Evolutionary conservation across 305 asterid species (phyloP), one percentile per base, ranked within the genome.

Genomic region (Caryopteris hybrid): DNA sequence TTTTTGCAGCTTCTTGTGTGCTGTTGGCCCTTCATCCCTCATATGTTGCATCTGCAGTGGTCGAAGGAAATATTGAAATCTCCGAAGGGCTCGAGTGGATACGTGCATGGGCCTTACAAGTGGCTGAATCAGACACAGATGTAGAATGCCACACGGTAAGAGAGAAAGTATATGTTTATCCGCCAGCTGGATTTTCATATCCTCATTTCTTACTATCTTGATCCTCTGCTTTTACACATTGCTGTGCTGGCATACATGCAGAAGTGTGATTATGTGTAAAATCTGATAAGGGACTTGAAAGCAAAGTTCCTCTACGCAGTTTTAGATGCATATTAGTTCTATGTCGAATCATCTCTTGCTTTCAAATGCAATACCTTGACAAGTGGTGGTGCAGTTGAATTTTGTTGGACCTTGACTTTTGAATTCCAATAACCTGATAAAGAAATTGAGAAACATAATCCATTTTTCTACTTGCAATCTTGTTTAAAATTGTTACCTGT

Each of bases 41-140:
- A 14, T 86, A 68, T 58, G 90, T 94, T 61, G 96, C 97, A 59
- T 78, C 98, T 65, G 90, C 95, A 2, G 45, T 91, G 80, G 80
- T 72, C 22, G 91, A 83, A 64, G 98, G 93, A 39, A 81, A 88
- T 74, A 18, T 64, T 56, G 98, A 82, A 68, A 73, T 91, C 60
- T 79, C 90, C 13, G 81, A 72, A 77, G 98, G 97, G 69, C 96
- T 94, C 7, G 98, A 89, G 52, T 94, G 99, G 99, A 76, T 91
- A 45, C 98, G 93, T 59, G 58, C 79, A 21, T 91, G 91, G 91
- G 92, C 97, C 18, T 82, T 88, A 69, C 79, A 80, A 57, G 83
- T 88, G 64, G 84, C 91, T 69, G 98, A 90, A 68, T 82, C 96
- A 36, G 97, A 93, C 77, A 85, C 83, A 8, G 98, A 93, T 67